phyloP scores from a whole-genome alignment of 768 basidiomycete species.

The Amylocystis lapponica region DNA sequence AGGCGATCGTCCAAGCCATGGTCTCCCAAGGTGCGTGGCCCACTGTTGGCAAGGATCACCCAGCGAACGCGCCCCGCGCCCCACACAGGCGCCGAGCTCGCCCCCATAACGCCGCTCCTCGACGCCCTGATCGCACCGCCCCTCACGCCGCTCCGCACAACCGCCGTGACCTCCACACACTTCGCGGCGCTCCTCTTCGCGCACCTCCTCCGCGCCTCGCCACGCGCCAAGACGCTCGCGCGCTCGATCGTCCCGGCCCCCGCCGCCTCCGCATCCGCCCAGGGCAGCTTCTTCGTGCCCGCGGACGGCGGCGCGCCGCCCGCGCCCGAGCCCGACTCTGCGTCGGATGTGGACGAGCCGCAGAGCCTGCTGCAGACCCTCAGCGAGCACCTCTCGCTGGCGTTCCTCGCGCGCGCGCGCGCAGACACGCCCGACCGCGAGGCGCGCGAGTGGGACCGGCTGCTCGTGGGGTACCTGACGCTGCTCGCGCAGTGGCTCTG shows the following conservation, averaged over 20 bases:
- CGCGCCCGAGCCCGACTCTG: slow-evolving; percentile 27
- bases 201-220: slow-evolving; percentile 66
- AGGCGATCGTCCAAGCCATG: slow-evolving; percentile 70
- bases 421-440: slow-evolving; percentile 64
- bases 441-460: slow-evolving; percentile 82
- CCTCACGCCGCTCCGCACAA: slow-evolving; percentile 51
- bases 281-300: slow-evolving; percentile 61
- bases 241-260: slow-evolving; percentile 56
- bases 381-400: slow-evolving; percentile 85
- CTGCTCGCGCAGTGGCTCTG: slow-evolving; percentile 91
- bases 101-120: slow-evolving; percentile 58
- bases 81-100: not conserved
- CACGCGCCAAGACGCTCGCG: slow-evolving; percentile 57
- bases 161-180: slow-evolving; percentile 58
- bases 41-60: too few relatives aligned
- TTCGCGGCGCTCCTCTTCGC: slow-evolving; percentile 76
- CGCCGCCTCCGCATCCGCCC: slow-evolving; percentile 25
- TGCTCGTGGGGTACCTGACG: slow-evolving; percentile 81
- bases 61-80: too few relatives aligned
- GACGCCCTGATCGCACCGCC: slow-evolving; percentile 62
- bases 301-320: slow-evolving; percentile 49
- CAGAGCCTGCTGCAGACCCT: slow-evolving; percentile 80
- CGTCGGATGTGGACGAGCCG: slow-evolving; percentile 43
- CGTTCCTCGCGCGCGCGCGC: slow-evolving; percentile 71
- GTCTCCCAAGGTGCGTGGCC: too few relatives aligned